Base-by-base conservation (phyloP, 1,284 basidiomycete genomes). In the Pholiota adiposa region DNA sequence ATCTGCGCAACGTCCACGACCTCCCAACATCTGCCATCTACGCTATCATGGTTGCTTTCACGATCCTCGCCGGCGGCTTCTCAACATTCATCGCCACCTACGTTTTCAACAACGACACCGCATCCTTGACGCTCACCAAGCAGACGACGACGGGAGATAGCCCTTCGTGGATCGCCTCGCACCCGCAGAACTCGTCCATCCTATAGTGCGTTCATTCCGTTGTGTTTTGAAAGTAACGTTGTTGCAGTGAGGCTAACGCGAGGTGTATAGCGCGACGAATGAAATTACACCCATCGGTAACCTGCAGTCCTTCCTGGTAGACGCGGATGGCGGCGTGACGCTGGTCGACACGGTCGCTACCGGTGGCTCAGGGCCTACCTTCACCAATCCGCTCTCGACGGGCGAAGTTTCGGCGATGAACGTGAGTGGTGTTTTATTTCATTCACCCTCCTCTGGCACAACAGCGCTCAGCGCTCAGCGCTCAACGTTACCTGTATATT, bases 321-420 rank as follows among this genome's bases (percentile, higher is more conserved):
- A 75, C 6, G 48, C 64, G 0, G 63, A 78, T 9, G 83, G 83
- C 34, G 67, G 70, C 2, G 64, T 86, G 19, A 71, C 72, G 6
- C 71, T 81, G 11, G 73, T 83, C 12, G 80, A 82, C 59, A 79
- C 77, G 1, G 72, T 78, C 27, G 67, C 71, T 27, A 80, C 82
- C 3, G 77, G 78, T 16, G 86, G 86, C 40, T 73, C 74, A 60
- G 72, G 72, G 1, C 86, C 85, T 7, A 78, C 81, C 4, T 85
- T 83, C 65, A 78, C 81, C 1, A 74, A 72, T 21, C 71, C 75
- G 23, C 70, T 87, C 18, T 77, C 79, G n/a, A 79, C 79, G 2
- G 85, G 83, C 2, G 82, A 85, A 63, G 83, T 88, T 6, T 81
- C 81, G 14, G 78, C 80, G 36, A 76, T 82, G 73, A 86, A 88